phyloP scores from a whole-genome alignment of 1,139 yeast genomes.

The Meyerozyma carpophila region DNA sequence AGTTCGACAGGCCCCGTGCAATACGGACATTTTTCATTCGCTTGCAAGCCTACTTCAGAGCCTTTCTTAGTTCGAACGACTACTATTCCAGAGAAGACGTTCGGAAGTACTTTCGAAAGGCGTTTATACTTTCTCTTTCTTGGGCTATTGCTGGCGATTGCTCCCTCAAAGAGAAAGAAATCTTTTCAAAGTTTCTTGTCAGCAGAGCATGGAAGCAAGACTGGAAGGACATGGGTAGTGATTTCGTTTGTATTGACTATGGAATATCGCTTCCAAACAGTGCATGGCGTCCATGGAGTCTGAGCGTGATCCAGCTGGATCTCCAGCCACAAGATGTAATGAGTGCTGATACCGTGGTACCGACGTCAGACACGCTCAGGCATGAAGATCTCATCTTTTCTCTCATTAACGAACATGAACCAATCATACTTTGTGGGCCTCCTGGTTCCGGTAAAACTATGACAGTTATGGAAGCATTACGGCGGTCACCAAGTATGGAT shows the following conservation, averaged over 20 bases:
- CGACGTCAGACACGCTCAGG: constrained; percentile 72
- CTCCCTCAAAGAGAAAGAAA: constrained; percentile 28
- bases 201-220: constrained; percentile 12
- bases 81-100: constrained; percentile 14
- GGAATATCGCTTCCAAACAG: constrained; percentile 45
- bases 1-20: constrained; percentile 32
- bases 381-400: constrained; percentile 61
- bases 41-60: constrained; percentile 18
- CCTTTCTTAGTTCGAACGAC: neutral
- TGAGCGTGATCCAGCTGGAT: constrained; percentile 39
- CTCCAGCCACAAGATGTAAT: constrained; percentile 62
- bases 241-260: constrained; percentile 28
- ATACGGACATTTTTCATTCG: constrained; percentile 31
- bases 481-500: constrained; percentile 53
- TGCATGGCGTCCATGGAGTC: constrained; percentile 45
- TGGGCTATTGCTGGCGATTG: constrained; percentile 77
- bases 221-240: constrained; percentile 7
- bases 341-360: constrained; percentile 62
- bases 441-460: constrained; percentile 98
- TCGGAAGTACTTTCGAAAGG: constrained; percentile 29
- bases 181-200: constrained; percentile 30
- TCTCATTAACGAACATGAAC: constrained; percentile 50
- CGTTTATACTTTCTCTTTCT: constrained; percentile 39
- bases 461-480: constrained; percentile 70
- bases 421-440: constrained; percentile 85